Evolutionary conservation across 352 stramenopile genomes (phyloP).

Genomic region (Plasmopara viticola): DNA sequence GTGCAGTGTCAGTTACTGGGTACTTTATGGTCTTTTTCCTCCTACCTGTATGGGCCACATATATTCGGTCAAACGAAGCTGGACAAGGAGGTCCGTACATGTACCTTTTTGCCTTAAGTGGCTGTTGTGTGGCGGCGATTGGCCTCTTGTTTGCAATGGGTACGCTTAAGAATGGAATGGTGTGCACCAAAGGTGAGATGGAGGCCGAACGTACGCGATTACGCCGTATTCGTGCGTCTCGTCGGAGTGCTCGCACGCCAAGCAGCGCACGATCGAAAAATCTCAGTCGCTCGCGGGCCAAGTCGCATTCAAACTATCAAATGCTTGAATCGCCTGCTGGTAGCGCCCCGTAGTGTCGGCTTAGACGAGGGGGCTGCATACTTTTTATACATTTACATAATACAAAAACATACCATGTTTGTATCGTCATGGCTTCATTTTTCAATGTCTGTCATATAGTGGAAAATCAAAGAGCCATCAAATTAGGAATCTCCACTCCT

Average conservation of each 20-base stretch:
- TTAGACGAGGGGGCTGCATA: background rate
- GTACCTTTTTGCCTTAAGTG: slow-evolving; percentile 50
- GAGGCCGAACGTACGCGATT: slow-evolving; percentile 43
- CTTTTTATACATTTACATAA: background rate
- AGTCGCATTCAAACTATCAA: slow-evolving; percentile 68
- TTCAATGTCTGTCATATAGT: too few species aligned
- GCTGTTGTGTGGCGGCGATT: slow-evolving; percentile 34
- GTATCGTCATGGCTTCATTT: too few species aligned
- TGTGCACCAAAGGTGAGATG: slow-evolving; percentile 62
- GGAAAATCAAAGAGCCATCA: too few species aligned
- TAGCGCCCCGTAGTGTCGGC: slow-evolving; percentile 29
- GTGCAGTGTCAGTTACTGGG: slow-evolving; percentile 52
- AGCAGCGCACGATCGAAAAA: slow-evolving; percentile 54
- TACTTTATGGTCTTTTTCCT: slow-evolving; percentile 78
- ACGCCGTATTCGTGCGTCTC: slow-evolving; percentile 41
- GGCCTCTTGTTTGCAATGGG: slow-evolving; percentile 46
- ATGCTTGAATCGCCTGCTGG: slow-evolving; percentile 56
- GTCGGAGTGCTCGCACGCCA: slow-evolving; percentile 49
- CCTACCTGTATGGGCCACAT: slow-evolving; percentile 39
- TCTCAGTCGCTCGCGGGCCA: slow-evolving; percentile 53
- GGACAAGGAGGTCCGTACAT: slow-evolving; percentile 39
- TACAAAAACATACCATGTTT: background rate
- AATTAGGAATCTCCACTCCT: too few species aligned
- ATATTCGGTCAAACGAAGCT: slow-evolving; percentile 31
- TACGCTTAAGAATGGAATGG: slow-evolving; percentile 59